These are phyloP conservation scores for Eucalyptus rudis DNA, from an alignment of 345 rosid genomes.

Conservation along the genomic window DNA sequence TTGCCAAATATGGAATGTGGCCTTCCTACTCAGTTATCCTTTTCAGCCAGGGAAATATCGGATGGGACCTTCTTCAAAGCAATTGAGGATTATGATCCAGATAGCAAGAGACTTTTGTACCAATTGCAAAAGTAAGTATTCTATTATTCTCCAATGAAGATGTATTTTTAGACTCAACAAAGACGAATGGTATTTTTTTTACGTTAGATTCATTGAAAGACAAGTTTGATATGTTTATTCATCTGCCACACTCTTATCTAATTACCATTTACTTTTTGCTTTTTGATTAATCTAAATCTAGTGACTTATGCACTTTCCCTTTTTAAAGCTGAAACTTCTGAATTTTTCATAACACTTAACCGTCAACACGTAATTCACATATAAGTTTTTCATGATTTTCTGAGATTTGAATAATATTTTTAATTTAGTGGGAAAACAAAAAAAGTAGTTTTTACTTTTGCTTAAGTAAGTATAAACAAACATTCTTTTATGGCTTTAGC, in stretches of 20 bases:
- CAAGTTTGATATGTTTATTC: not conserved
- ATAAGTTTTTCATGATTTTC: not conserved
- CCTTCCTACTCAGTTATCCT: conserved; percentile 78
- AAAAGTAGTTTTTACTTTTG: not conserved
- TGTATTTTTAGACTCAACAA: not conserved
- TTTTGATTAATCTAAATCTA: not conserved
- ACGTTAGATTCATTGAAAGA: not conserved
- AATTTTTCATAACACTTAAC: not conserved
- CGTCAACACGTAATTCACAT: not conserved
- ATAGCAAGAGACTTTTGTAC: conserved; percentile 73
- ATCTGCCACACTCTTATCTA: not conserved
- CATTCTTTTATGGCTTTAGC: not conserved
- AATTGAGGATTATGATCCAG: conserved; percentile 90
- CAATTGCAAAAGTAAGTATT: conserved; percentile 62
- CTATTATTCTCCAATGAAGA: not conserved
- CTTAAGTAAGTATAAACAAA: not conserved
- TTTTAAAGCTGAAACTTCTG: not conserved
- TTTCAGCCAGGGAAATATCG: conserved; percentile 90
- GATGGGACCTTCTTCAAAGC: conserved; percentile 96
- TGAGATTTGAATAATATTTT: not conserved
- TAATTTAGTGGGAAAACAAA: not conserved
- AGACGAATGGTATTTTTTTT: not conserved
- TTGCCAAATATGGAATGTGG: conserved; percentile 82
- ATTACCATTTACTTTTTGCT: not conserved
- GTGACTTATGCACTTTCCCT: not conserved